Evolutionary conservation across 1,284 basidiomycete species (phyloP), one percentile per base, ranked within the genome.

Genomic region (Pascua guehoae): DNA sequence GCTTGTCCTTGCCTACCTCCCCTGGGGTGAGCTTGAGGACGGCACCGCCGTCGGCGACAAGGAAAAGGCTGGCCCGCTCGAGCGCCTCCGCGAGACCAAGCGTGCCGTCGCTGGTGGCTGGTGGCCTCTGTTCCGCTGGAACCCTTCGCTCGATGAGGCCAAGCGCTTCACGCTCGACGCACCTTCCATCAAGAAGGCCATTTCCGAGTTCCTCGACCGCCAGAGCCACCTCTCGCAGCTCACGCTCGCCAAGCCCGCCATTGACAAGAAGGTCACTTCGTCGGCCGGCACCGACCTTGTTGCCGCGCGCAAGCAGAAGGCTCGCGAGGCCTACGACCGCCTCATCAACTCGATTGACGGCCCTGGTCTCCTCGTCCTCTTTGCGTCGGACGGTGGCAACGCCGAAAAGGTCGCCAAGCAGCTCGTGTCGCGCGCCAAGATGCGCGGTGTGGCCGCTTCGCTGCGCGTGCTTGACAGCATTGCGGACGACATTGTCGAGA

Each of bases 121-220:
- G 79, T 98, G 96, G 95, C 95, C 96, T 1, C 81, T 98, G 49
- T 99, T 97, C 82, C 85, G 96, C 60, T 99, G 95, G 95, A 88
- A 98, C 77, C 95, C 95, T 0, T 82, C 83, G 63, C 88, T 88
- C 69, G 89, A 91, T 69, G 82, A 86, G 69, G 89, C 93, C 66
- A 88, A 91, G 47, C 76, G 78, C 41, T 98, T 98, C 81, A 83
- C 84, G 11, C 86, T 99, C 57, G 96, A 98, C 77, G 93, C 91
- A 4, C 91, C 95, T 62, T 83, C 88, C 39, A 85, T 99, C 78
- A 98, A 97, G 81, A 88, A 91, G 66, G 94, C 96, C 66, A 81
- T 98, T n/a, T 86, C 88, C 74, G 83, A 87, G 64, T 99, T 98
- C 85, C 86, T 99, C 60, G 94, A 98, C 75, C 84, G 94, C 44